Base-by-base conservation (phyloP, 2,329 filamentous ascomycete species). In the Aspergillus pseudotamarii region DNA sequence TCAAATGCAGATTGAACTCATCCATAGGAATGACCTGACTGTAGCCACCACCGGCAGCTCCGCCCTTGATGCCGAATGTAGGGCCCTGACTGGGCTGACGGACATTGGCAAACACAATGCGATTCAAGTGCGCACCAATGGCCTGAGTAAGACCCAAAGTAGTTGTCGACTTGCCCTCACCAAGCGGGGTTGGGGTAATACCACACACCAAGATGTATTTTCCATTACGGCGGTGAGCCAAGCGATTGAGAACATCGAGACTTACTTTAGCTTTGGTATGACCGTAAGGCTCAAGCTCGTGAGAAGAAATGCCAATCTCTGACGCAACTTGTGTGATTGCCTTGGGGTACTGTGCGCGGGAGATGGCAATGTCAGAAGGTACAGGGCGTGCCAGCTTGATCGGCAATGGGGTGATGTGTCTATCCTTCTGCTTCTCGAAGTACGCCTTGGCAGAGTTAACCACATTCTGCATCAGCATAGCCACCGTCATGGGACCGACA, bases 21-120 rank as follows among this genome's bases (percentile, higher is more conserved):
- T 99, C 95, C 95, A 99, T 99, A 63, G 95, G 95, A 72, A 99
- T 98, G 75, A 99, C 95, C 79, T 99, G 95, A 78, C 93, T 97
- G 87, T 98, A 99, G 45, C 95, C 95, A 78, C 95, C 95, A 73
- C 95, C 95, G 61, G 95, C 95, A 64, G 95, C 95, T 73, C 95
- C 95, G 66, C 95, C 95, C 85, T 99, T 99, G 85, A 99, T 98
- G 73, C 95, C 95, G 77, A 99, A 99, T 0, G 95, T 99, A 61
- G 95, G 95, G 5, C 95, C 95, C 82, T 98, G 95, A 72, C 93
- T 97, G 57, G 95, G 95, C 78, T 99, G 95, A 64, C 95, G 89
- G 57, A 99, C 95, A 76, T 99, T 98, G 79, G 95, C 95, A 78
- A 99, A 98, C 3, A 91, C 91, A 69, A 98, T 85, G 63, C 91